A percentile compares a stretch with the other conserved stretches of the same genome.
phyloP scores from a whole-genome alignment of 495 filamentous ascomycete species.

The Aspergillus conjunctus region DNA sequence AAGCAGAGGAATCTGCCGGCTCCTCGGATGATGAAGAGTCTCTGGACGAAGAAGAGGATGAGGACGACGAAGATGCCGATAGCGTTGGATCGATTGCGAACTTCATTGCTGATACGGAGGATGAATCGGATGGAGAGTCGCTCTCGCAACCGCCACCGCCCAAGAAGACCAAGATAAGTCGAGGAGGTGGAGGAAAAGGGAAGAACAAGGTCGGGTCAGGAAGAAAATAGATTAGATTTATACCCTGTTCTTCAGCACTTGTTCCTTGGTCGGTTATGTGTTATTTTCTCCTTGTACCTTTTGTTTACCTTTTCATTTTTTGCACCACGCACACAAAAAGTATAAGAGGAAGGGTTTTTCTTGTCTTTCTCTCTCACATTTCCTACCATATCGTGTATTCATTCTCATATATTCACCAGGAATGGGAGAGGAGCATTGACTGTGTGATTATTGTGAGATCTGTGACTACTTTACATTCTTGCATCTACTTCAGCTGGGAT shows the following conservation, averaged over 20 bases:
- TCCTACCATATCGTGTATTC: conserved; percentile 13
- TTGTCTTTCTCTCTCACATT: background rate
- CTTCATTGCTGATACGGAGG: conserved; percentile 51
- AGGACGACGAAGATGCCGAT: conserved; percentile 46
- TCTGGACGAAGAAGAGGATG: conserved; percentile 45
- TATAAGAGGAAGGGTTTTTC: conserved; percentile 17
- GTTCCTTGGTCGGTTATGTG: conserved; percentile 6
- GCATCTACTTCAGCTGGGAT: conserved; percentile 14
- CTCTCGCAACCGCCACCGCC: conserved; percentile 35
- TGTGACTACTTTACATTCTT: conserved; percentile 16
- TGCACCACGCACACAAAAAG: conserved; percentile 16
- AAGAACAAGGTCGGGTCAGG: conserved; percentile 36
- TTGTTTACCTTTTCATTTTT: background rate
- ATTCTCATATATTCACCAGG: conserved; percentile 6
- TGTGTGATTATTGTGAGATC: background rate
- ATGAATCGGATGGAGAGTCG: conserved; percentile 38
- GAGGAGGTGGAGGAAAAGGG: conserved; percentile 29
- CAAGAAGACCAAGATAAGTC: conserved; percentile 41
- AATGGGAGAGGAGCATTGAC: conserved; percentile 2
- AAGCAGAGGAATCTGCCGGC: conserved; percentile 49
- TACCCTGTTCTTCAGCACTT: conserved; percentile 25
- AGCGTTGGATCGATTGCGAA: conserved; percentile 48
- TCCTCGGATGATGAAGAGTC: conserved; percentile 54
- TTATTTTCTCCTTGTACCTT: background rate
- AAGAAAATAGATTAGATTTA: conserved; percentile 34